These are phyloP conservation scores for Penstemon davidsonii DNA, from an alignment of 257 asterid species.

Conservation along the genomic window DNA sequence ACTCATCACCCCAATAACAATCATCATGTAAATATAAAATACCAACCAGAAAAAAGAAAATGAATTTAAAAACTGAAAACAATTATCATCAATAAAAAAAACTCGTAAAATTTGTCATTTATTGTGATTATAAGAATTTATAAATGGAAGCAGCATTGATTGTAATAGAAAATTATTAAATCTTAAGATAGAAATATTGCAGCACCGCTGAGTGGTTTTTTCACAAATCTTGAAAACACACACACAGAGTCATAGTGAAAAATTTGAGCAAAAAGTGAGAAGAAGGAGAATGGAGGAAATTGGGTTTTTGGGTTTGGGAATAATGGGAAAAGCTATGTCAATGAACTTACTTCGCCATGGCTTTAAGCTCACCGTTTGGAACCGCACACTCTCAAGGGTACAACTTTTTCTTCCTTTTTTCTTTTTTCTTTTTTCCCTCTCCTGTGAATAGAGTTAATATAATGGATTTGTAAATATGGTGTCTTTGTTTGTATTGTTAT, in stretches of 20 bases:
- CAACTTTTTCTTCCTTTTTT: not conserved
- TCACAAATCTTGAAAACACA: constrained; percentile 3
- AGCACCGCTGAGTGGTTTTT: not conserved
- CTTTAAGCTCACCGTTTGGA: constrained; percentile 95
- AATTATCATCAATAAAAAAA: not conserved
- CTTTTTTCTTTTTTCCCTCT: not conserved
- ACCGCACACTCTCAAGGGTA: constrained; percentile 90
- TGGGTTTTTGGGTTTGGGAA: constrained; percentile 92
- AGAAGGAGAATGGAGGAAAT: constrained; percentile 66
- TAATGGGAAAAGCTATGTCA: constrained; percentile 99
- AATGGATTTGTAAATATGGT: not conserved
- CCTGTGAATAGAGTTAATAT: not conserved
- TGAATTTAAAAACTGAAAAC: not conserved
- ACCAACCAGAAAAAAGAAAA: not conserved
- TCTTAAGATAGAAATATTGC: constrained; percentile 13
- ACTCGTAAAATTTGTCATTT: not conserved
- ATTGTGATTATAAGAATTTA: not conserved
- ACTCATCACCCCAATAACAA: constrained; percentile 27
- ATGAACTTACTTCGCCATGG: constrained; percentile 90
- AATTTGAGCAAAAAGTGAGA: not conserved
- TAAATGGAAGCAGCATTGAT: constrained; percentile 10
- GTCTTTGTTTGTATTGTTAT: not conserved
- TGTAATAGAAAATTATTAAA: constrained; percentile 14
- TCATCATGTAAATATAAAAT: not conserved
- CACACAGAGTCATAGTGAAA: not conserved